phyloP scores from a whole-genome alignment of 768 basidiomycete species.

The Lactarius psammicola region DNA sequence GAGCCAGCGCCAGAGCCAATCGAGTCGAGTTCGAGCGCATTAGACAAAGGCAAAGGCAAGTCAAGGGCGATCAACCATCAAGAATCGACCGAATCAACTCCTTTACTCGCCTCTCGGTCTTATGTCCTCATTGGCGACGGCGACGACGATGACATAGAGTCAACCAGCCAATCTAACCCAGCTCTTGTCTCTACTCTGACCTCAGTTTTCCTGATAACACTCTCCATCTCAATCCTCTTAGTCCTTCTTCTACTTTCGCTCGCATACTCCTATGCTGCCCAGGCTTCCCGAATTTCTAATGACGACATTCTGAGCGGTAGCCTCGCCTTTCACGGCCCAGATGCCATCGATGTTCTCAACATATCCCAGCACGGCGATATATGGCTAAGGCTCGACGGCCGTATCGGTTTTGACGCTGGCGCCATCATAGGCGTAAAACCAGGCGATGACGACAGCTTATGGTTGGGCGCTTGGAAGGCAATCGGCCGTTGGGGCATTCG shows the following conservation, averaged over 20 bases:
- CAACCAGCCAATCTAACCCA: slow-evolving; percentile 30
- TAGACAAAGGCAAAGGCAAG: slow-evolving; percentile 52
- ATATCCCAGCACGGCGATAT: slow-evolving; percentile 56
- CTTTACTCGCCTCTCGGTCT: slow-evolving; percentile 48
- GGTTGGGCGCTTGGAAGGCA: slow-evolving; percentile 57
- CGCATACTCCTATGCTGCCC: slow-evolving; percentile 65
- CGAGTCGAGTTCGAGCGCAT: not conserved
- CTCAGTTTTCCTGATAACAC: slow-evolving; percentile 56
- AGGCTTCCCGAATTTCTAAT: slow-evolving; percentile 50
- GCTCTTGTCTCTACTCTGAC: slow-evolving; percentile 38
- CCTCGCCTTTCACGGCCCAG: slow-evolving; percentile 58
- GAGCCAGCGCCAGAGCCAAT: not conserved
- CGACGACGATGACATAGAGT: slow-evolving; percentile 31
- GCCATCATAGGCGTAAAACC: slow-evolving; percentile 54
- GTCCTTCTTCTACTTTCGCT: slow-evolving; percentile 49
- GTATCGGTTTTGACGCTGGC: slow-evolving; percentile 69
- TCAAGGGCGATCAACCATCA: slow-evolving; percentile 41
- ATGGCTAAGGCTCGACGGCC: slow-evolving; percentile 56
- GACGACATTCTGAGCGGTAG: slow-evolving; percentile 57
- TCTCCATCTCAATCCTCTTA: slow-evolving; percentile 48
- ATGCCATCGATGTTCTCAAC: slow-evolving; percentile 60
- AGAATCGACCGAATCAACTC: slow-evolving; percentile 50
- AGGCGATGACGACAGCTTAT: slow-evolving; percentile 43
- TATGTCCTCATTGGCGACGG: slow-evolving; percentile 32
- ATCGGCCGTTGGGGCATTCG: slow-evolving; percentile 68